Evolutionary conservation across 2,329 filamentous ascomycete species (phyloP).

Genomic region (Epichloe bromicola): DNA sequence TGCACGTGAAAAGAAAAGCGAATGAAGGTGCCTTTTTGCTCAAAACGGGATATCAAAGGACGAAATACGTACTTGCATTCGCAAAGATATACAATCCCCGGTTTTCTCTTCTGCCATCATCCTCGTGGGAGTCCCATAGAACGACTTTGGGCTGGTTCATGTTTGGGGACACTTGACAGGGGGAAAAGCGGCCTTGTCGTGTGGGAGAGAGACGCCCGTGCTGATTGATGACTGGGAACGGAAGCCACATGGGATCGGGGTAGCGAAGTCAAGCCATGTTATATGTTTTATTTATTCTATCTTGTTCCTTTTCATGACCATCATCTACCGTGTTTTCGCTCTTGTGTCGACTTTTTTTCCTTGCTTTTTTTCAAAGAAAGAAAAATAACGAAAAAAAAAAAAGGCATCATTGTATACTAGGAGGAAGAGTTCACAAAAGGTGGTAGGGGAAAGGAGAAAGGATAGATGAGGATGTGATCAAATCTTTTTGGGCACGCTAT

Average conservation of each 20-base stretch:
- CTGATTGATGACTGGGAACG: neutral
- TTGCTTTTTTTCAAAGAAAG: no score
- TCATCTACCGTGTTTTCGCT: neutral
- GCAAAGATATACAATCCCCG: neutral
- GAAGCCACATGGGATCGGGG: neutral
- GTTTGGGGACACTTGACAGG: conserved; percentile 4
- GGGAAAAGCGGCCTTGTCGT: neutral
- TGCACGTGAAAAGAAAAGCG: neutral
- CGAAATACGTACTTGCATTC: neutral
- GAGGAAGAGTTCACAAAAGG: neutral
- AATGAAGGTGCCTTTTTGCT: conserved; percentile 4
- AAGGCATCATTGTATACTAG: neutral
- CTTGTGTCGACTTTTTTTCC: neutral
- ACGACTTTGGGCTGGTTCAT: conserved; percentile 2
- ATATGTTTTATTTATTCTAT: neutral
- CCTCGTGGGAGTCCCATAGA: neutral
- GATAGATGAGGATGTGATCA: neutral
- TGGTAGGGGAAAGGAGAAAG: neutral
- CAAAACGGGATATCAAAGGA: neutral
- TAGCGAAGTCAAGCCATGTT: neutral
- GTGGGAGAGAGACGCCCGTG: neutral
- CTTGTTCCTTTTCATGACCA: neutral
- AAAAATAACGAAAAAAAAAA: neutral
- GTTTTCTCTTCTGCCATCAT: neutral
- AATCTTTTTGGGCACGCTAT: neutral